These are phyloP conservation scores for Sechiopsis laciniata DNA, from an alignment of 306 rosid species.

Conservation along the genomic window DNA sequence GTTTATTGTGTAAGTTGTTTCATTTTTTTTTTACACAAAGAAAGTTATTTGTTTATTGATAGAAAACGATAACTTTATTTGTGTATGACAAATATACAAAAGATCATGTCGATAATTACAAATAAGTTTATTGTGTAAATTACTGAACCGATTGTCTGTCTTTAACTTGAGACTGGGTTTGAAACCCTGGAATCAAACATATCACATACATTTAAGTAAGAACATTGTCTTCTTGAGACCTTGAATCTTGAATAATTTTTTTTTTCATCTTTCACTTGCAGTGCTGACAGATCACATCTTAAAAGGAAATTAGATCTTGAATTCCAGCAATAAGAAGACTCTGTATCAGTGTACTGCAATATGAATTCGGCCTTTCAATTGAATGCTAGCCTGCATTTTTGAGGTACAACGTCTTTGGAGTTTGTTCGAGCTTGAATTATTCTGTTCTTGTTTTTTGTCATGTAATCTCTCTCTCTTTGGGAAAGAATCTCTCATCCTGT, in stretches of 20 bases:
- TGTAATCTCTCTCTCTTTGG: neutral
- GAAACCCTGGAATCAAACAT: neutral
- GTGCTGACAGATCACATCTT: slow-evolving; percentile 87
- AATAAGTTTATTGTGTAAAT: neutral
- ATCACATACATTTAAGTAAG: neutral
- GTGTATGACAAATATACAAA: too few species aligned
- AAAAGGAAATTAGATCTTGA: slow-evolving; percentile 93
- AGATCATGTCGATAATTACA: too few species aligned
- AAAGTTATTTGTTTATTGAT: too few species aligned
- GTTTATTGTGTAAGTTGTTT: neutral
- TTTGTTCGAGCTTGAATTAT: neutral
- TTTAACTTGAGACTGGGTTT: slow-evolving; percentile 4
- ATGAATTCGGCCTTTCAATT: slow-evolving; percentile 2
- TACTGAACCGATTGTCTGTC: neutral
- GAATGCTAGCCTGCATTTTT: slow-evolving; percentile 11
- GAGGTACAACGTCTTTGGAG: slow-evolving; percentile 15
- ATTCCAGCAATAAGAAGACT: slow-evolving; percentile 54
- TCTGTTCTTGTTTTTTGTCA: neutral
- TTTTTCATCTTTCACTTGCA: slow-evolving; percentile 21
- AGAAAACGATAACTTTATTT: too few species aligned
- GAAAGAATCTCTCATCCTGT: slow-evolving; percentile 1
- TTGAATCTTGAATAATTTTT: slow-evolving; percentile 17
- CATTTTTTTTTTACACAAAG: too few species aligned
- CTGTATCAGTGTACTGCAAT: slow-evolving; percentile 22
- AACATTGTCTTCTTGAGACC: neutral